phyloP scores from a whole-genome alignment of 2,329 filamentous ascomycete genomes.

The Sarocladium strictum region DNA sequence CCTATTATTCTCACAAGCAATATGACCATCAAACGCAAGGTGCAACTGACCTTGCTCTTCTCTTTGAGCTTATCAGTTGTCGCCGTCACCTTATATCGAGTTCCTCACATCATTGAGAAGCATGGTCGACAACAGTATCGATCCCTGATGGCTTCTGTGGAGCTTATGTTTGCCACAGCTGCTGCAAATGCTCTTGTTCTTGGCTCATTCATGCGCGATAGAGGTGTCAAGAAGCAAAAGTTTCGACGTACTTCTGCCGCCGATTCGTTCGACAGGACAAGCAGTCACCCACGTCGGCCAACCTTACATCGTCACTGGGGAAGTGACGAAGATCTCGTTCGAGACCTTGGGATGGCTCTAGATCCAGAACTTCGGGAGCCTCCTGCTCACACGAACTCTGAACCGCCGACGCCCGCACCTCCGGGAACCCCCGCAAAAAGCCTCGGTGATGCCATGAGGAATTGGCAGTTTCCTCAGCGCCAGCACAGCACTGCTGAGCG shows the following conservation, averaged over 20 bases:
- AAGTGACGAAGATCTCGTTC: constrained; percentile 85
- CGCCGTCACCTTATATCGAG: constrained; percentile 70
- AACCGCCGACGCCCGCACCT: constrained; percentile 7
- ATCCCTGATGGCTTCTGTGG: constrained; percentile 81
- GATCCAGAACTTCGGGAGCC: constrained; percentile 43
- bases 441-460: constrained; percentile 30
- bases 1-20: constrained; percentile 76
- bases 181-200: constrained; percentile 87
- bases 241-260: constrained; percentile 62
- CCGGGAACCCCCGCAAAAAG: constrained; percentile 21
- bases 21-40: constrained; percentile 71
- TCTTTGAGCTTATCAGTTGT: constrained; percentile 78
- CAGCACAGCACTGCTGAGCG: constrained; percentile 30
- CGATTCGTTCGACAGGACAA: constrained; percentile 52
- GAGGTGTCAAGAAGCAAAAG: constrained; percentile 83
- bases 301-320: constrained; percentile 66
- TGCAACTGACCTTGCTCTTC: constrained; percentile 75
- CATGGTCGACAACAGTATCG: constrained; percentile 78
- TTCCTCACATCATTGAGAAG: constrained; percentile 68
- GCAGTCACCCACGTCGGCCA: constrained; percentile 33
- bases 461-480: constrained; percentile 43
- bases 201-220: constrained; percentile 86
- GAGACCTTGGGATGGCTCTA: constrained; percentile 68
- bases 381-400: constrained; percentile 12
- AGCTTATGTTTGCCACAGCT: constrained; percentile 81